A percentile compares a stretch with the other conserved stretches of the same genome.
Evolutionary conservation across 805 yeast genomes (phyloP).

Genomic region (Kuraishia borneana): DNA sequence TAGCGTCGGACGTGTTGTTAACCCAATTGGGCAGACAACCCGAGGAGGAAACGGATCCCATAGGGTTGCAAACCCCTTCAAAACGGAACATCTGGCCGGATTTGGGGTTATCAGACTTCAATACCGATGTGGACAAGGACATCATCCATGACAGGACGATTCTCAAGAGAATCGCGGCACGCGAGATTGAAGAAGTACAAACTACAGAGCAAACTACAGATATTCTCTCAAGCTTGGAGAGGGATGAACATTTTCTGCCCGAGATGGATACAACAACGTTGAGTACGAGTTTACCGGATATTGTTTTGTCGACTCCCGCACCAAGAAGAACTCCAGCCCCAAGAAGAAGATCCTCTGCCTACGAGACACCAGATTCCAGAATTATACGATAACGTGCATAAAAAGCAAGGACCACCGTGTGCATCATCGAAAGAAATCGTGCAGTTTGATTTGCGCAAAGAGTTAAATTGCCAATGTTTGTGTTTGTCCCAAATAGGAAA

Average conservation of each 20-base stretch:
- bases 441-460: not conserved
- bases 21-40: too few relatives aligned
- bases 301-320: not conserved
- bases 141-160: not conserved
- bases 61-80: too few relatives aligned
- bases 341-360: not conserved
- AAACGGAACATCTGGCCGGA: not conserved
- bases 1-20: too few relatives aligned
- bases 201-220: not conserved
- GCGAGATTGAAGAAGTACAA: not conserved
- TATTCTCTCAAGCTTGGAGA: not conserved
- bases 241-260: too few relatives aligned
- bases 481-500: conserved; percentile 6
- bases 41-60: too few relatives aligned
- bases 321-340: not conserved
- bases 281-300: not conserved
- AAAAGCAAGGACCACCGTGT: too few relatives aligned
- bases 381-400: not conserved
- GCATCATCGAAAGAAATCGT: not conserved
- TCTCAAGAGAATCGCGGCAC: not conserved
- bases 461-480: conserved; percentile 5
- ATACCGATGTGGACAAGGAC: not conserved
- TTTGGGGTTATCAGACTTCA: not conserved
- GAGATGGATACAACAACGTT: too few relatives aligned
- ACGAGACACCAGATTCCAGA: conserved; percentile 2